phyloP scores from a whole-genome alignment of 2,329 filamentous ascomycete species.

The Phoma sp. region DNA sequence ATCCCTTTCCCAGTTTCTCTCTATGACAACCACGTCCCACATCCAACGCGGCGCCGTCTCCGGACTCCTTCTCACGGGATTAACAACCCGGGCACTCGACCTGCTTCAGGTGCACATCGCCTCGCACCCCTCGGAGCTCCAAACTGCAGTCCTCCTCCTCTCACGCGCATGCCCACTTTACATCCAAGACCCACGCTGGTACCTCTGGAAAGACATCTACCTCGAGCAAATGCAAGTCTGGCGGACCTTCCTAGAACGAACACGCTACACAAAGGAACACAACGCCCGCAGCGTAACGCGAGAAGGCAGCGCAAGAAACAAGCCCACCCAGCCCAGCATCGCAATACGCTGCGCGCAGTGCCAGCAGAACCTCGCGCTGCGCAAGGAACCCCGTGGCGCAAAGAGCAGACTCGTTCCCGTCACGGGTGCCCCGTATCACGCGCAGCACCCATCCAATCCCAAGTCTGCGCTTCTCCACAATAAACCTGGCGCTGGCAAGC shows the following conservation, averaged over 20 bases:
- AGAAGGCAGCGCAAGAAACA: constrained; percentile 68
- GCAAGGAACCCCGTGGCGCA: constrained; percentile 33
- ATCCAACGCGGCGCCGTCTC: constrained; percentile 75
- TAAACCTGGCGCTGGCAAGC: constrained; percentile 17
- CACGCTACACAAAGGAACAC: constrained; percentile 80
- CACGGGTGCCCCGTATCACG: constrained; percentile 9
- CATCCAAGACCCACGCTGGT: constrained; percentile 77
- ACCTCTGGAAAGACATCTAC: constrained; percentile 78
- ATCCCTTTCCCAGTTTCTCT: constrained; percentile 54
- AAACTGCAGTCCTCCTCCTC: constrained; percentile 78
- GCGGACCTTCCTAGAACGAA: constrained; percentile 74
- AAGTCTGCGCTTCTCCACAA: constrained; percentile 4
- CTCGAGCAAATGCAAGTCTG: constrained; percentile 75
- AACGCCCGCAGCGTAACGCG: constrained; percentile 71
- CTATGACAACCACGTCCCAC: constrained; percentile 64
- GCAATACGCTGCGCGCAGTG: constrained; percentile 81
- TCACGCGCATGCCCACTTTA: constrained; percentile 78
- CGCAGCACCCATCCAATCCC: constrained; percentile 6
- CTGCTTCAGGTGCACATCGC: constrained; percentile 78
- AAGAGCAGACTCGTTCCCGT: constrained; percentile 35
- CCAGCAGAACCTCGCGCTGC: constrained; percentile 61
- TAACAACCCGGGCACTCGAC: constrained; percentile 75
- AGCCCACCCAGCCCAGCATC: constrained; percentile 70
- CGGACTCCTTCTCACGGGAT: constrained; percentile 78
- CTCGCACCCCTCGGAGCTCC: constrained; percentile 74